phyloP scores from a whole-genome alignment of 306 rosid species.

The Rubus idaeus region DNA sequence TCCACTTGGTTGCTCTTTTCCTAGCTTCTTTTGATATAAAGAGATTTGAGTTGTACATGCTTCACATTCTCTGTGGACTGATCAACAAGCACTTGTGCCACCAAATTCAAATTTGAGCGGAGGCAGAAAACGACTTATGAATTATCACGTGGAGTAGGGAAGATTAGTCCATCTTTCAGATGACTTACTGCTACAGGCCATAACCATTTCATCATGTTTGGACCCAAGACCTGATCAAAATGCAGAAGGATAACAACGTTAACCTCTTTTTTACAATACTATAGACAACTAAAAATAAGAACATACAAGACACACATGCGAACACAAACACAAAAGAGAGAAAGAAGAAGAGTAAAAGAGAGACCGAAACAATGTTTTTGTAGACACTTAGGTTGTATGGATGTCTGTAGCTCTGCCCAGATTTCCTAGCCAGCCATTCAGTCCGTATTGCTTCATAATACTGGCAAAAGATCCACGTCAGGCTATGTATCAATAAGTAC shows the following conservation, averaged over 20 bases:
- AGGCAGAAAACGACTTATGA: constrained; percentile 27
- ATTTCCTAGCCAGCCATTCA: constrained; percentile 76
- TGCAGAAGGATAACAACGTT: constrained; percentile 5
- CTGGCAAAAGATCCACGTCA: constrained; percentile 38
- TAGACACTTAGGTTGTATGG: constrained; percentile 58
- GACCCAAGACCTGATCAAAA: constrained; percentile 70
- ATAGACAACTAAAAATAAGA: constrained; percentile 5
- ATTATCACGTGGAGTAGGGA: constrained; percentile 57
- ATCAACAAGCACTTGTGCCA: constrained; percentile 11
- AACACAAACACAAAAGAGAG: neutral
- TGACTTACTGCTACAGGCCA: constrained; percentile 73
- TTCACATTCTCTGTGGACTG: neutral
- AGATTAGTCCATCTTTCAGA: constrained; percentile 73
- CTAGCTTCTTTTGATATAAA: neutral
- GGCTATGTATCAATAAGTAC: constrained; percentile 11
- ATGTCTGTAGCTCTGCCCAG: constrained; percentile 78
- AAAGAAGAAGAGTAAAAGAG: constrained; percentile 26
- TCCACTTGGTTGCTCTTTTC: neutral
- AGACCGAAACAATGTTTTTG: constrained; percentile 70
- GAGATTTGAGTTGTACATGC: constrained; percentile 1
- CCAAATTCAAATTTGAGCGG: constrained; percentile 21
- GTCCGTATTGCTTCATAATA: constrained; percentile 70
- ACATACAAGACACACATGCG: neutral
- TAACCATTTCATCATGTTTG: constrained; percentile 76
- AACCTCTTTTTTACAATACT: constrained; percentile 13